phyloP scores from a whole-genome alignment of 345 rosid genomes.

The Cochlearia excelsa region DNA sequence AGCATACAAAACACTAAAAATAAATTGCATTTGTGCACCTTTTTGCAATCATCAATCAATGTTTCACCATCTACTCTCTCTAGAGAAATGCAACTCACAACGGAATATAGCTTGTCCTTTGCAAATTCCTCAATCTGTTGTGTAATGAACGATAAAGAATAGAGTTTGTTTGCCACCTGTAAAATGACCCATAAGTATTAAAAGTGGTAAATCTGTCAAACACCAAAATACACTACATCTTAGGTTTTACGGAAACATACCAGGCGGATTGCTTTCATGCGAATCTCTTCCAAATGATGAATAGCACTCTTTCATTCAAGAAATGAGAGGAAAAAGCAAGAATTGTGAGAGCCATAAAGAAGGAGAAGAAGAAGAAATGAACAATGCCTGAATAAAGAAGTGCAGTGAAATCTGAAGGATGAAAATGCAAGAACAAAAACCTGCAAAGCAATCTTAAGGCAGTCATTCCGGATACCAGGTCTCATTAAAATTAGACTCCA shows the following conservation, averaged over 20 bases:
- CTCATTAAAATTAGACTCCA: slow-evolving; percentile 87
- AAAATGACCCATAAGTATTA: slow-evolving; percentile 25
- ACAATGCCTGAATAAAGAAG: slow-evolving; percentile 4
- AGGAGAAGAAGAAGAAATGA: not conserved
- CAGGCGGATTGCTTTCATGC: slow-evolving; percentile 97
- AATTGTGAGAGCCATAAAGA: slow-evolving; percentile 16
- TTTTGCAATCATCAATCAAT: slow-evolving; percentile 39
- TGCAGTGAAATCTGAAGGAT: slow-evolving; percentile 3
- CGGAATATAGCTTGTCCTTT: slow-evolving; percentile 60
- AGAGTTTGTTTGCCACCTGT: slow-evolving; percentile 96
- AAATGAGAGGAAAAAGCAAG: slow-evolving; percentile 24
- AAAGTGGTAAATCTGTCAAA: slow-evolving; percentile 6
- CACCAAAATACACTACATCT: not conserved
- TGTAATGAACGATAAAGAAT: slow-evolving; percentile 66
- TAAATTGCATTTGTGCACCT: slow-evolving; percentile 45
- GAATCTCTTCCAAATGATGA: slow-evolving; percentile 91
- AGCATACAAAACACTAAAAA: slow-evolving; percentile 17
- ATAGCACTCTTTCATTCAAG: slow-evolving; percentile 66
- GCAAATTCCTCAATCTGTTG: slow-evolving; percentile 90
- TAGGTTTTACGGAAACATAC: slow-evolving; percentile 43
- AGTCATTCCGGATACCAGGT: slow-evolving; percentile 77
- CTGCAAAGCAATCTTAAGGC: slow-evolving; percentile 95
- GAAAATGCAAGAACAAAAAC: slow-evolving; percentile 38
- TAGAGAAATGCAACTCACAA: slow-evolving; percentile 39
- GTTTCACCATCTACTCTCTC: slow-evolving; percentile 49